Conservation (phyloP, 768 basidiomycete species). For the Coprinopsis cinerea region DNA sequence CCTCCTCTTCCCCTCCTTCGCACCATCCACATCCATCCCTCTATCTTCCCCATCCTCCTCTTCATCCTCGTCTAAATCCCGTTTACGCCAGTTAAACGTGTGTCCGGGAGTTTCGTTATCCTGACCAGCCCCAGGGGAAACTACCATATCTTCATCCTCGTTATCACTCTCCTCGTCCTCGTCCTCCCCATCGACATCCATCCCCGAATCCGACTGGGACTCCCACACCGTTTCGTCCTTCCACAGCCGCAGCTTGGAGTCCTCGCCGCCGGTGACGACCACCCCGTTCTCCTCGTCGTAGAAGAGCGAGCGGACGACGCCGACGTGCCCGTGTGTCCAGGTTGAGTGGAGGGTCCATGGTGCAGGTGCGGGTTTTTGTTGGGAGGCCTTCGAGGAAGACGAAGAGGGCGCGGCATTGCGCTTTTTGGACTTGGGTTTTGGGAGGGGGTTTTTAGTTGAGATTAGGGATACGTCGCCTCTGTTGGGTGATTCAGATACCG, state of each 20-base stretch:
- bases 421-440: background rate
- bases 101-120: too few relatives aligned
- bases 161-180: background rate
- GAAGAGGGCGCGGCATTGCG: background rate
- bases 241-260: conserved; percentile 25
- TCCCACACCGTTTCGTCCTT: conserved; percentile 2
- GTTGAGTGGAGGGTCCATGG: conserved; percentile 45
- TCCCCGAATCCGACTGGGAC: background rate
- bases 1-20: too few relatives aligned
- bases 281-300: conserved; percentile 44
- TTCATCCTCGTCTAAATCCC: conserved; percentile 8
- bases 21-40: too few relatives aligned
- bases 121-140: background rate
- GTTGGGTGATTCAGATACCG: conserved; percentile 1
- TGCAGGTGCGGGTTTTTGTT: conserved; percentile 29
- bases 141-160: background rate
- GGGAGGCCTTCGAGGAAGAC: background rate
- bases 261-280: conserved; percentile 27
- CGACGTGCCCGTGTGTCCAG: conserved; percentile 52
- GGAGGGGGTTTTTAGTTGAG: conserved; percentile 21
- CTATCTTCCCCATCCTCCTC: conserved; percentile 7
- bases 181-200: background rate
- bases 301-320: conserved; percentile 48
- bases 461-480: conserved; percentile 59
- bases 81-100: conserved; percentile 1